These are phyloP conservation scores for Mucor piriformis DNA, from an alignment of 371 early-diverging fungal species.

Conservation along the genomic window DNA sequence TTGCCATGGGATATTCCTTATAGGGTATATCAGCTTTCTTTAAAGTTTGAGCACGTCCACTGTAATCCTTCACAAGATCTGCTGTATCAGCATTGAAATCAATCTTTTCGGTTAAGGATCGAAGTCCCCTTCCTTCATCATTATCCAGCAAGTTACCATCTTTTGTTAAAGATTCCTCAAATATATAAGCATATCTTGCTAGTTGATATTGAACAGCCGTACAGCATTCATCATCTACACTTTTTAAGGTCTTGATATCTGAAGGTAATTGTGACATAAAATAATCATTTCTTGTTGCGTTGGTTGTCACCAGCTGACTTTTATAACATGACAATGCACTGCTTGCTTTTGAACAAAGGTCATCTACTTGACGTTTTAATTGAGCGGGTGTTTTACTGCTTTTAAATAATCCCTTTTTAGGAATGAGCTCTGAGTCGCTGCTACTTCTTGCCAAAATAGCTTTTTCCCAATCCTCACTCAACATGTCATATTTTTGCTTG, in stretches of 20 bases:
- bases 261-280: conserved; percentile 64
- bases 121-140: conserved; percentile 47
- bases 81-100: conserved; percentile 56
- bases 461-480: conserved; percentile 80
- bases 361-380: conserved; percentile 70
- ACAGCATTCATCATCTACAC: conserved; percentile 71
- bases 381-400: conserved; percentile 56
- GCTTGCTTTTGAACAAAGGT: conserved; percentile 67
- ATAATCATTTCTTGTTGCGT: conserved; percentile 62
- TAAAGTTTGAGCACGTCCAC: conserved; percentile 19
- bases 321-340: conserved; percentile 70
- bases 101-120: conserved; percentile 60
- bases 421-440: conserved; percentile 45
- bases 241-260: conserved; percentile 54
- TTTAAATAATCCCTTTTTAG: conserved; percentile 56
- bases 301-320: conserved; percentile 62
- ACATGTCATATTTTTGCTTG: conserved; percentile 67
- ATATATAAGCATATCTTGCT: conserved; percentile 66
- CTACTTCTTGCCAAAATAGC: conserved; percentile 60
- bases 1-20: conserved; percentile 54
- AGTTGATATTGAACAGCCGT: conserved; percentile 72
- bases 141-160: conserved; percentile 38
- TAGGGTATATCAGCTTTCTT: conserved; percentile 56
- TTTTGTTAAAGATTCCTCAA: conserved; percentile 39
- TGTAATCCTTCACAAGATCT: conserved; percentile 40